Base-by-base conservation (phyloP, 2,329 filamentous ascomycete genomes). In the Nakataea oryzae region DNA sequence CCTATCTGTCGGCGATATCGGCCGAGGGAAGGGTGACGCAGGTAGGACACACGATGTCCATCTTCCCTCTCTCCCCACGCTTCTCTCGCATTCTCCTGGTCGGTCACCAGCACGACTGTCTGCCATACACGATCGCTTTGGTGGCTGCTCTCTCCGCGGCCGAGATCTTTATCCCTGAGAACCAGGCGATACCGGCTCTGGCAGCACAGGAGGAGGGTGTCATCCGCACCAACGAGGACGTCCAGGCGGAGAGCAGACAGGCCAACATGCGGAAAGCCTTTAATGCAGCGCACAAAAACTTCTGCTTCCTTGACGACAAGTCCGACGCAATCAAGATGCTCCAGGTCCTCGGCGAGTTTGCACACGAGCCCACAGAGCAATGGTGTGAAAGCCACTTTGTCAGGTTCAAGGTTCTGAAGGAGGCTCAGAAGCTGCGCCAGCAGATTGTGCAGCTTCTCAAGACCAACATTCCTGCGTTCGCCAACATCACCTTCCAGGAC, bases 71-170 rank as follows among this genome's bases (percentile, higher is more conserved):
- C 17, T 91, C 91, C 30, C 96, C 95, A 24, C 86, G 95, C 1
- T 96, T 96, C 70, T 87, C 93, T 9, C 90, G 93, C 62, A 97
- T 97, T 74, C 78, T 99, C n/a, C 80, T 96, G 11, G 87, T 96
- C 58, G 93, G 93, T 0, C 86, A 96, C 70, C 81, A 90, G 29
- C 88, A 96, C 70, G 85, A 87, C 63, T 93, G 95, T 65, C 81
- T 96, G 59, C 88, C 88, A 0, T 93, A 96, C 70, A 90, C 92
- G 3, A 88, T 97, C 64, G 91, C 92, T 2, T 78, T 97, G 13
- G 93, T 99, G 3, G 90, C 95, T 0, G 91, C 89, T 1, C 78
- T 99, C 4, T 96, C 93, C 0, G 91, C 93, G 0, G 88, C 90
- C 0, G 93, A 97, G 68, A 76, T 97, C 3, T 96, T 96, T 71